phyloP scores from a whole-genome alignment of 345 rosid genomes.

The Euphorbia lathyris region DNA sequence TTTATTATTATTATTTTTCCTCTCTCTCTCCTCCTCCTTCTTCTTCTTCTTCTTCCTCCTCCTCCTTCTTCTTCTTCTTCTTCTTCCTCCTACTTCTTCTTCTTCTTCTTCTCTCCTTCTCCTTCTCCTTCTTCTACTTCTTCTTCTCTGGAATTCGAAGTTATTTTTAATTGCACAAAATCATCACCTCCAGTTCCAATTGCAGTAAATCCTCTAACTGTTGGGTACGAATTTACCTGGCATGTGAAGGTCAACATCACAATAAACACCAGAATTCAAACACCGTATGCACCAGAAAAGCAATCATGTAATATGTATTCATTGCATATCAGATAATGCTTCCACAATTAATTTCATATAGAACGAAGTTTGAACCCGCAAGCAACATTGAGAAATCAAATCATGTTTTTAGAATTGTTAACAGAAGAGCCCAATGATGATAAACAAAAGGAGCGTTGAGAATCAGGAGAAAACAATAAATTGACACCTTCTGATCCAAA shows the following conservation, averaged over 20 bases:
- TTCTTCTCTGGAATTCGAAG: too few relatives aligned
- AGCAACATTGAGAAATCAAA: neutral
- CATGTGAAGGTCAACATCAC: constrained; percentile 14
- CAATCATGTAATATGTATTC: too few relatives aligned
- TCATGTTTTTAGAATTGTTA: neutral
- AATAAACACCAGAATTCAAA: neutral
- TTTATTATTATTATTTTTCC: too few relatives aligned
- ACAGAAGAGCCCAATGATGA: neutral
- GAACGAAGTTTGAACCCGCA: neutral
- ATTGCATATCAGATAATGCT: neutral
- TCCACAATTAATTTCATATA: neutral
- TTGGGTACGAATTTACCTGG: constrained; percentile 91
- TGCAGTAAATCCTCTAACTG: constrained; percentile 92
- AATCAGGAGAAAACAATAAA: neutral
- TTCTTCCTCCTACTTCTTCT: too few relatives aligned
- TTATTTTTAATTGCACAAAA: constrained; percentile 92
- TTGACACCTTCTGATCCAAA: constrained; percentile 84
- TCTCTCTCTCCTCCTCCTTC: too few relatives aligned
- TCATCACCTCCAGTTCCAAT: constrained; percentile 98
- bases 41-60: too few relatives aligned
- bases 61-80: too few relatives aligned
- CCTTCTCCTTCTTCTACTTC: too few relatives aligned
- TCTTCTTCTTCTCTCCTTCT: too few relatives aligned
- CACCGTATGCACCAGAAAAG: neutral
- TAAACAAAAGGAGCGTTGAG: neutral